Conservation (phyloP, 495 filamentous ascomycete genomes). For the Aspergillus olivimuriae region DNA sequence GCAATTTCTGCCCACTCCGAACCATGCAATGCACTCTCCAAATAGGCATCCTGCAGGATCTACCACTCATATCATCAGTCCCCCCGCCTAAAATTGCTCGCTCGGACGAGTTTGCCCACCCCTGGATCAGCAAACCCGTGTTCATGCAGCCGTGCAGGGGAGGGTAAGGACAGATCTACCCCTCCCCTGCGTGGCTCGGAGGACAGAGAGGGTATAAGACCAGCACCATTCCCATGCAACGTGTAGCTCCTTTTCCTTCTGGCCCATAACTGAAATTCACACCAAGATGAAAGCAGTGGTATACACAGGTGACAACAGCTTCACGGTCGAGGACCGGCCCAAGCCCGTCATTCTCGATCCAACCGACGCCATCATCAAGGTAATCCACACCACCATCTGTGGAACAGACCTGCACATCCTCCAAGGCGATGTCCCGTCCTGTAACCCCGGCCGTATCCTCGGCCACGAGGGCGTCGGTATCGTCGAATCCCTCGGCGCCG, state of each 20-base stretch:
- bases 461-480: constrained; percentile 78
- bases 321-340: constrained; percentile 39
- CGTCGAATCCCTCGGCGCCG: constrained; percentile 60
- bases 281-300: constrained; percentile 8
- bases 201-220: no score
- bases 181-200: no score
- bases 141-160: no score
- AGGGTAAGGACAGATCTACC: no score
- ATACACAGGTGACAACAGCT: constrained; percentile 4
- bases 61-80: no score
- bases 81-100: no score
- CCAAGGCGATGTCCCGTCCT: constrained; percentile 59
- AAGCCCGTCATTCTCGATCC: constrained; percentile 61
- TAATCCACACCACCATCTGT: constrained; percentile 74
- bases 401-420: constrained; percentile 73
- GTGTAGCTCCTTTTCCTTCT: not conserved
- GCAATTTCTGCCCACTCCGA: no score
- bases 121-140: no score
- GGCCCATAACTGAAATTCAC: not conserved
- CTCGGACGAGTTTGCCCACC: no score
- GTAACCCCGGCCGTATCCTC: constrained; percentile 69
- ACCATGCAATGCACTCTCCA: no score
- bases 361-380: constrained; percentile 68
- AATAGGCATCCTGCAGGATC: no score
- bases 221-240: no score